phyloP scores from a whole-genome alignment of 2,329 filamentous ascomycete genomes.

The Colletotrichum caudatum region DNA sequence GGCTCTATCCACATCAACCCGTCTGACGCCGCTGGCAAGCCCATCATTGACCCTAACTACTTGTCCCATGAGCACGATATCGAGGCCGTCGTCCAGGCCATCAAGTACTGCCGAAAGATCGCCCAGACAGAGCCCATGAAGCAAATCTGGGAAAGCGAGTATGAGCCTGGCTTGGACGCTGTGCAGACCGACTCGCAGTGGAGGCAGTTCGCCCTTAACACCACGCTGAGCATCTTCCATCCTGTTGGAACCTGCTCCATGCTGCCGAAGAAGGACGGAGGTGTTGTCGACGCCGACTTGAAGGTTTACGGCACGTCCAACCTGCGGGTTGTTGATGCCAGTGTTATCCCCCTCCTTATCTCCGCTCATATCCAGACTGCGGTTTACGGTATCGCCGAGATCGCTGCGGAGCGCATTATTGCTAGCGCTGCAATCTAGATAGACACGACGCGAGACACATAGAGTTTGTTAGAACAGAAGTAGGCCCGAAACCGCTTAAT shows the following conservation, averaged over 20 bases:
- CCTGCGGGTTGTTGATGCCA: constrained; percentile 63
- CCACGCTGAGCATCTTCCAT: constrained; percentile 51
- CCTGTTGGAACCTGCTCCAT: constrained; percentile 60
- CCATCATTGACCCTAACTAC: constrained; percentile 51
- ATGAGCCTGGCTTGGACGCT: constrained; percentile 48
- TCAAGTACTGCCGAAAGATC: constrained; percentile 50
- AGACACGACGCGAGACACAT: no score
- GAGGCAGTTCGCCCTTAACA: constrained; percentile 42
- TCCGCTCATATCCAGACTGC: constrained; percentile 63
- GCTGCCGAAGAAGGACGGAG: constrained; percentile 58
- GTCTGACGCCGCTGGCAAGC: constrained; percentile 49
- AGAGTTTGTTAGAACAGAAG: not conserved
- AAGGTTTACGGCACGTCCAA: constrained; percentile 62
- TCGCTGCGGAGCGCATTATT: constrained; percentile 50
- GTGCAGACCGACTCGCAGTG: constrained; percentile 43
- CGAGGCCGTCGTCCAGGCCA: constrained; percentile 48
- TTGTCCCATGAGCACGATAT: constrained; percentile 42
- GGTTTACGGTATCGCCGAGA: constrained; percentile 66
- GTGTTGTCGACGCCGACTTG: constrained; percentile 58
- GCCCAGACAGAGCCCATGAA: constrained; percentile 49
- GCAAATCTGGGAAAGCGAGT: constrained; percentile 50
- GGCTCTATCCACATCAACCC: constrained; percentile 52
- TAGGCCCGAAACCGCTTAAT: not conserved
- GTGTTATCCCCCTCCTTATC: constrained; percentile 61
- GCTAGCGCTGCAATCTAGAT: constrained; percentile 18